Conservation (phyloP, 2,329 filamentous ascomycete species). For the Ceratocystis colombiana region DNA sequence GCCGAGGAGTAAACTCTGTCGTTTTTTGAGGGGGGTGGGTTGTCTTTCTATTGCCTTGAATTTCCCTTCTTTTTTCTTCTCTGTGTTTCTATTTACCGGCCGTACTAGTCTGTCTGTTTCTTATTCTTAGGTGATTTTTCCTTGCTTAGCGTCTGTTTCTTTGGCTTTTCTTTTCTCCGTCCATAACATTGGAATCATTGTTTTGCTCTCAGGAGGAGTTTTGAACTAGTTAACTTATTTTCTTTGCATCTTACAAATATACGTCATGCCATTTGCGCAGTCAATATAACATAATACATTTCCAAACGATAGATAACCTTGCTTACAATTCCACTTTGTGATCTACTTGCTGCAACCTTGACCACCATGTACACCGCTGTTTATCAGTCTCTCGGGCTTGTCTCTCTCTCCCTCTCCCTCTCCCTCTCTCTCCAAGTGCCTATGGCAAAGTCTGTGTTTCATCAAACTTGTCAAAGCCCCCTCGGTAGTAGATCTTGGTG, state of each 20-base stretch:
- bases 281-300: neutral
- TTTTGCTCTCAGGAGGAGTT: neutral
- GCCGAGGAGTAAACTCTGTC: neutral
- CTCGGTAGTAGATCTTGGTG: slow-evolving; percentile 11
- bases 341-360: neutral
- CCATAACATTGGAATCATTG: neutral
- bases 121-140: neutral
- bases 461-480: slow-evolving; percentile 10
- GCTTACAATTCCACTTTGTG: neutral
- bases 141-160: neutral
- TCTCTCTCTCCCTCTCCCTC: neutral
- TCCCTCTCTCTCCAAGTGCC: neutral
- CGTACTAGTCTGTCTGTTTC: neutral
- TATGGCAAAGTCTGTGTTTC: neutral
- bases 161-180: neutral
- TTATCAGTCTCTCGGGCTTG: neutral
- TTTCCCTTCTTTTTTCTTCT: neutral
- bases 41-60: neutral
- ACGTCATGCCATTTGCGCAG: neutral
- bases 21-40: neutral
- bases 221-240: neutral
- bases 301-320: neutral
- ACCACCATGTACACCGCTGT: neutral
- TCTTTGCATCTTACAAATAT: neutral
- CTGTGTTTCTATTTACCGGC: neutral